phyloP scores from a whole-genome alignment of 106 monocot genomes.

The Xerophyta viscosa region DNA sequence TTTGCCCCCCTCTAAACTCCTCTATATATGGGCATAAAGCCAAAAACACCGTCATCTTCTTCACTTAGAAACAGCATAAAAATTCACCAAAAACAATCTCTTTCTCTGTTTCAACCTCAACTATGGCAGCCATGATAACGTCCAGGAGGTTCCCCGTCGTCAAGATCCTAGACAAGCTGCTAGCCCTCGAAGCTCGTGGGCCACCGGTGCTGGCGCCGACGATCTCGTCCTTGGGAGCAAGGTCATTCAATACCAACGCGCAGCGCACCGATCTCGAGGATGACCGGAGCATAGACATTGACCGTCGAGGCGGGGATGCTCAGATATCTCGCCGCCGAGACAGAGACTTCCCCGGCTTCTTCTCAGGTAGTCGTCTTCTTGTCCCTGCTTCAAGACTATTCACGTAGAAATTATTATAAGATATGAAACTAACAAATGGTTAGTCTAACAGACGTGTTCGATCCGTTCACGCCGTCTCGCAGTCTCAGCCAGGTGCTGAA shows the following conservation, averaged over 20 bases:
- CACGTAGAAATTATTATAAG: no score
- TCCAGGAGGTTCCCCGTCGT: conserved; percentile 3
- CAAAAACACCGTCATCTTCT: no score
- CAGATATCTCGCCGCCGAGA: conserved; percentile 8
- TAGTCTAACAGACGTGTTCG: conserved; percentile 58
- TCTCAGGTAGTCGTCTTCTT: conserved; percentile 32
- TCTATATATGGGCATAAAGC: no score
- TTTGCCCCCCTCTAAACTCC: no score
- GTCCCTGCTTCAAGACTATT: neutral
- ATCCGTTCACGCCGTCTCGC: conserved; percentile 49
- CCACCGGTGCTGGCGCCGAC: neutral
- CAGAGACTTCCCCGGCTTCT: conserved; percentile 7
- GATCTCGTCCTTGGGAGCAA: neutral
- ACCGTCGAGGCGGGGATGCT: neutral
- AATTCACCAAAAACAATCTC: no score
- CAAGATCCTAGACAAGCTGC: no score
- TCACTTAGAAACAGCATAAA: no score
- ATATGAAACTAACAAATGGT: no score
- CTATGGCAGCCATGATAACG: conserved; percentile 15
- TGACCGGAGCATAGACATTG: conserved; percentile 11
- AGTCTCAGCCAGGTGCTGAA: conserved; percentile 76
- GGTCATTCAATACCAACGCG: conserved; percentile 24
- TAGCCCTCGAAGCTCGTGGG: conserved; percentile 10
- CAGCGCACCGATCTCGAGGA: conserved; percentile 16
- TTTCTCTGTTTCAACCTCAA: no score